Evolutionary conservation across 2,329 filamentous ascomycete species (phyloP), one percentile per base, ranked within the genome.

Genomic region (Verticillium isaacii): DNA sequence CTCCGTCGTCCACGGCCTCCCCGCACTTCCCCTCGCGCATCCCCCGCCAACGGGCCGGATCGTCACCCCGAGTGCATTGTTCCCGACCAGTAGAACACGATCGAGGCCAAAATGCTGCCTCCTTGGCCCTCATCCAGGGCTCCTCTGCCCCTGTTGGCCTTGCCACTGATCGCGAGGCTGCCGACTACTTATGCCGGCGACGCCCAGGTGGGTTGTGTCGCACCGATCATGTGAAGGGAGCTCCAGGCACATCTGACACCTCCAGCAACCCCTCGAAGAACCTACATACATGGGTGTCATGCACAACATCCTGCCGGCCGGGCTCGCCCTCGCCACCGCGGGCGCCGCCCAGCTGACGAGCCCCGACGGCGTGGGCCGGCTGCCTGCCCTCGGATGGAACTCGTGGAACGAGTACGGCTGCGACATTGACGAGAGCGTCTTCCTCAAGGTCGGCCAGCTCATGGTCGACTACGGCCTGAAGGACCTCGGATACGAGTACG

Each of bases 401-500:
- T 79, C 78, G 4, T 84, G 81, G 82, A 85, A 85, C 67, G 78
- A 78, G 19, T 82, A 81, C 64, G 72, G 72, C 32, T 84, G 82
- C 70, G 72, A 82, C 60, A 82, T 85, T 60, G 78, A 77, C 59
- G 79, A 84, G 67, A 71, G 71, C 2, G 74, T 80, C n/a, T 79
- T 86, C 64, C 64, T 83, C 8, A 72, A 74, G 77, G 75, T 80
- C 0, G 82, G 80, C 1, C 66, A 81, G 50, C 71, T 78, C 37
- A 74, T 85, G 41, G 74, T 84, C 23, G 73, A 78, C 9, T 74
- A 80, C 3, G 83, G 80, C 3, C 75, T 84, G 14, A 78, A 79
- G 68, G 80, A 83, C 50, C 74, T 79, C 3, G 85, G 85, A 2
- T 87, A 87, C 67, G 71, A 80, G 23, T 86, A 87, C 60, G 79